Base-by-base conservation (phyloP, 768 basidiomycete species). In the Termitomyces sp. region DNA sequence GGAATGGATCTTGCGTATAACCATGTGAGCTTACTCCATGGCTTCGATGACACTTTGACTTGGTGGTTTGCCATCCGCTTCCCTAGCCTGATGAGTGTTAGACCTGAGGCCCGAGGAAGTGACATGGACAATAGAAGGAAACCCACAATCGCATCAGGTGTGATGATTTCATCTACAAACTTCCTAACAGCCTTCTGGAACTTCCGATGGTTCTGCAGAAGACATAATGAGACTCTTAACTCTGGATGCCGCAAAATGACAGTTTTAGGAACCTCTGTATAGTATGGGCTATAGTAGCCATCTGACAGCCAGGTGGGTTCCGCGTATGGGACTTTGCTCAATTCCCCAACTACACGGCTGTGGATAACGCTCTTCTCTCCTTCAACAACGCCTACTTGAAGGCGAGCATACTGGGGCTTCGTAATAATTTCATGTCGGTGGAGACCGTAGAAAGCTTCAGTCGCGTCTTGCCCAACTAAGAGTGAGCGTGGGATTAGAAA, bases 31-130 rank as follows among this genome's bases (percentile, higher is more conserved):
- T 82, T 58, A 74, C 73, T 71, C 73, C 89, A 96, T 89, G 57
- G 84, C 83, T 62, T 94, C 83, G 46, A 94, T 73, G 32, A 96
- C 88, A 48, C 73, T 71, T 66, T 88, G 81, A 56, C 84, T 87
- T 0, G 92, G 88, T 23, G 89, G 80, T 74, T 96, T 95, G n/a
- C 94, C 93, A 62, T 89, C 89, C 60, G 86, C 88, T 73, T 97
- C 95, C 58, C 87, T 84, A 20, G 78, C 76, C 76, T 85, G 76
- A 46, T 73, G 59, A 77, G 75, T 13, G 70, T 68, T 72, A 80
- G 27, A 31, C 44, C 49, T 27, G n/a, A n/a, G n/a, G n/a, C n/a
- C n/a, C n/a, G 61, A 58, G 23, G 4, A 52, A 54, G 29, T n/a
- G 7, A 10, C 23, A 31, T 20, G 20, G 12, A 40, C 10, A 50